Evolutionary conservation across 345 rosid genomes (phyloP).

Genomic region (Bruguiera sexangula): DNA sequence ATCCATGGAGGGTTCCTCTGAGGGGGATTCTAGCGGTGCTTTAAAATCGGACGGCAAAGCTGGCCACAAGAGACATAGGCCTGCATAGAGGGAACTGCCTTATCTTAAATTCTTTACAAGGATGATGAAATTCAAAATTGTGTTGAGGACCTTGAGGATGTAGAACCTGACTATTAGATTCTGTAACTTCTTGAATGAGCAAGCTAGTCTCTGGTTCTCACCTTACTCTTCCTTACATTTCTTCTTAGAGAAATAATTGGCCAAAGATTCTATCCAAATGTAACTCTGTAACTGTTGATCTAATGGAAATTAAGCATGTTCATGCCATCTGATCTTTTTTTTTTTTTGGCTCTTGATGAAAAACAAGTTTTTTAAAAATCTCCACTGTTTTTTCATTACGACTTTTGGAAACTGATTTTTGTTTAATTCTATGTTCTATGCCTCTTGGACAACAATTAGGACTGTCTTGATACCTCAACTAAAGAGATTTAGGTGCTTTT

Average conservation of each 20-base stretch:
- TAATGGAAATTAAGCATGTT: slow-evolving; percentile 36
- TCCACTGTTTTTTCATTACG: background rate
- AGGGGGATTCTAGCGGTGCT: slow-evolving; percentile 56
- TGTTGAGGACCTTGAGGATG: slow-evolving; percentile 24
- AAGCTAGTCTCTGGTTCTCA: slow-evolving; percentile 23
- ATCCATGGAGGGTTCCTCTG: slow-evolving; percentile 62
- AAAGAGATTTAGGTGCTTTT: slow-evolving; percentile 20
- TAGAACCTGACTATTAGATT: slow-evolving; percentile 35
- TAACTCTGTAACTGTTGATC: slow-evolving; percentile 37
- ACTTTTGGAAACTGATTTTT: background rate
- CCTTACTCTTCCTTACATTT: slow-evolving; percentile 19
- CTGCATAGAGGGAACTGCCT: slow-evolving; percentile 23
- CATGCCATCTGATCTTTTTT: slow-evolving; percentile 13
- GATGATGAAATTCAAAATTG: slow-evolving; percentile 25
- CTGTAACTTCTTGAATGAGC: slow-evolving; percentile 18
- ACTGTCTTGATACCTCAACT: slow-evolving; percentile 1
- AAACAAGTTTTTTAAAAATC: background rate
- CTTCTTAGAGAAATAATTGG: slow-evolving; percentile 35
- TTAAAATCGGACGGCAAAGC: slow-evolving; percentile 55
- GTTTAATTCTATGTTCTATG: background rate
- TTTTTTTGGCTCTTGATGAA: background rate
- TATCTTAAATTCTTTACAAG: slow-evolving; percentile 21
- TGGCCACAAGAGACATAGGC: slow-evolving; percentile 55
- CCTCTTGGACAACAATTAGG: slow-evolving; percentile 14
- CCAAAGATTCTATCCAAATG: slow-evolving; percentile 20